Conservation (phyloP, 768 basidiomycete genomes). For the Hortiboletus flavorubellus region DNA sequence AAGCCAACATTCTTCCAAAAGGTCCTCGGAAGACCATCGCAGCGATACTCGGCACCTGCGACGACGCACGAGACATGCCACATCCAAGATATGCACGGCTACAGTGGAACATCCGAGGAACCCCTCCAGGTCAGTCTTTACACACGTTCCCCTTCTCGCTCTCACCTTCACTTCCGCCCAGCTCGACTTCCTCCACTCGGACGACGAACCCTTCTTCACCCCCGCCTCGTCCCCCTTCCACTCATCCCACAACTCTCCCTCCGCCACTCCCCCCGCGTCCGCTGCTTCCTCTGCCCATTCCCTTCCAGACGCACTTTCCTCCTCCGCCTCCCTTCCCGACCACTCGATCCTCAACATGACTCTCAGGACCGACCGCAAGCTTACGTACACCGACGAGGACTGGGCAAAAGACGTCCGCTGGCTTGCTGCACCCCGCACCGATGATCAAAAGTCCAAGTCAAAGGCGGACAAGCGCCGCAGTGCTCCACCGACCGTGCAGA, state of each 20-base stretch:
- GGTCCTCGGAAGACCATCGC: slow-evolving; percentile 61
- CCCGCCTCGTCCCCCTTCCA: slow-evolving; percentile 18
- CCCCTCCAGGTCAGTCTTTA: slow-evolving; percentile 18
- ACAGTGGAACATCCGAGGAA: slow-evolving; percentile 12
- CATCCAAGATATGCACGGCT: background rate
- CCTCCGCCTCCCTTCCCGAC: slow-evolving; percentile 30
- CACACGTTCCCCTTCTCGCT: background rate
- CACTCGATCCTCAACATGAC: slow-evolving; percentile 21
- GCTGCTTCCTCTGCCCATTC: slow-evolving; percentile 30
- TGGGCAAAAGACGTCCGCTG: slow-evolving; percentile 70
- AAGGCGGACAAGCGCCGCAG: slow-evolving; percentile 22
- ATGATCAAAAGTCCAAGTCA: slow-evolving; percentile 15
- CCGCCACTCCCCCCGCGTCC: slow-evolving; percentile 23
- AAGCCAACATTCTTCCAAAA: slow-evolving; percentile 59
- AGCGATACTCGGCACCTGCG: slow-evolving; percentile 45
- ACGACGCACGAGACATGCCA: slow-evolving; percentile 6
- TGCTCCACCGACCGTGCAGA: slow-evolving; percentile 10
- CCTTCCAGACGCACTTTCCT: slow-evolving; percentile 35
- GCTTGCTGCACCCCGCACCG: slow-evolving; percentile 43
- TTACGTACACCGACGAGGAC: slow-evolving; percentile 50
- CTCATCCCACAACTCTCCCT: slow-evolving; percentile 19
- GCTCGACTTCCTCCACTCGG: slow-evolving; percentile 14
- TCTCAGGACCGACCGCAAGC: slow-evolving; percentile 21
- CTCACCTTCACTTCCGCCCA: slow-evolving; percentile 8
- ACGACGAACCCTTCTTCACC: slow-evolving; percentile 53